phyloP scores from a whole-genome alignment of 768 basidiomycete genomes.

The Lepiota brunneoincarnata region DNA sequence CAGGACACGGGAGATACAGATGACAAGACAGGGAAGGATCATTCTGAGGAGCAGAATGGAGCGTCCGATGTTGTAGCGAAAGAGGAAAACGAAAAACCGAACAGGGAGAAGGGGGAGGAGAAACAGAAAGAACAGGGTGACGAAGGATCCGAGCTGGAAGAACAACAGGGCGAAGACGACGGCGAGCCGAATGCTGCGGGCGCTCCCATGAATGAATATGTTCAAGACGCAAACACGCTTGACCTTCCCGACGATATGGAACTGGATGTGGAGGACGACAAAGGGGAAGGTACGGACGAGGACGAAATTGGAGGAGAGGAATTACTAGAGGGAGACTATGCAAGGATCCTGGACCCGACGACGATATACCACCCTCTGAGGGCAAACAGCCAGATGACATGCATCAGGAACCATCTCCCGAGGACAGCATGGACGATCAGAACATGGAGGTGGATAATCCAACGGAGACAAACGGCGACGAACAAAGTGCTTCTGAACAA shows the following conservation, averaged over 20 bases:
- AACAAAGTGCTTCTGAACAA: slow-evolving; percentile 22
- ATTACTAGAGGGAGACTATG: slow-evolving; percentile 29
- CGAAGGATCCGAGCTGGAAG: slow-evolving; percentile 17
- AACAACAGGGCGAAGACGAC: slow-evolving; percentile 35
- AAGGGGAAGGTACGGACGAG: slow-evolving; percentile 6
- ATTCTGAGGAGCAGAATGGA: slow-evolving; percentile 45
- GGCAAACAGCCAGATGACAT: slow-evolving; percentile 71
- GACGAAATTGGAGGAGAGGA: slow-evolving; percentile 73
- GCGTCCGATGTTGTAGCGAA: slow-evolving; percentile 78
- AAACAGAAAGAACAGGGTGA: slow-evolving; percentile 11
- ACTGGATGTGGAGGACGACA: slow-evolving; percentile 41
- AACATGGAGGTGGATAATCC: slow-evolving; percentile 29
- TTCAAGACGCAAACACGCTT: slow-evolving; percentile 78
- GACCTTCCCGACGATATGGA: slow-evolving; percentile 90
- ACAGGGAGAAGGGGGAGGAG: slow-evolving; percentile 21
- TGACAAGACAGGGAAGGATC: slow-evolving; percentile 60
- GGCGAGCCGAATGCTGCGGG: slow-evolving; percentile 50
- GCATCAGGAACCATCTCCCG: slow-evolving; percentile 29
- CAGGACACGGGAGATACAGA: slow-evolving; percentile 48
- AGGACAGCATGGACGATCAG: slow-evolving; percentile 28
- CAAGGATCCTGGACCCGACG: slow-evolving; percentile 22
- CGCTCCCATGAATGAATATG: slow-evolving; percentile 69
- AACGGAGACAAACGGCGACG: slow-evolving; percentile 29
- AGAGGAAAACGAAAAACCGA: slow-evolving; percentile 47
- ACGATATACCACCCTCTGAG: slow-evolving; percentile 42